These are phyloP conservation scores for Bolboschoenus planiculmis DNA, from an alignment of 176 grass and related monocot species.

Conservation along the genomic window DNA sequence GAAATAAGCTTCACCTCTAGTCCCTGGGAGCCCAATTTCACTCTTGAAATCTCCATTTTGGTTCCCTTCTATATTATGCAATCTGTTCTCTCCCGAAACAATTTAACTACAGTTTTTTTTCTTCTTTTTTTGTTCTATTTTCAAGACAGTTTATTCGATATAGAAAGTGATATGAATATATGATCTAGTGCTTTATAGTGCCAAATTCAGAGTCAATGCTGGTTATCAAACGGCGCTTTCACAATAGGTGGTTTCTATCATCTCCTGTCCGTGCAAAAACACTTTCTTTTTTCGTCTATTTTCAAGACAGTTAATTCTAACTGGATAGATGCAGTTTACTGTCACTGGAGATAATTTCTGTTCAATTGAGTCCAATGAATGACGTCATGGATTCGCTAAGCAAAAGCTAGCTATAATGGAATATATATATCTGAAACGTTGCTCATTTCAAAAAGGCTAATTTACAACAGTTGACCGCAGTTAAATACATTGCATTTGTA, in stretches of 20 bases:
- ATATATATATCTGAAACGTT: background rate
- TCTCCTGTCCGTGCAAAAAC: background rate
- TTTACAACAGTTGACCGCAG: background rate
- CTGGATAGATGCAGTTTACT: no score
- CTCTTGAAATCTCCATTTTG: constrained; percentile 13
- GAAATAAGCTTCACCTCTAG: constrained; percentile 20
- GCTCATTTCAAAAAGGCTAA: background rate
- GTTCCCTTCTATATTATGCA: background rate
- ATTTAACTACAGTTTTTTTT: no score
- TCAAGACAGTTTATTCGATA: no score
- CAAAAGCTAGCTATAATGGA: background rate
- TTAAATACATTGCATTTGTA: background rate
- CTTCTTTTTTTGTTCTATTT: no score
- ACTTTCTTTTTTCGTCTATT: background rate
- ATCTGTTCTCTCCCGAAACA: background rate
- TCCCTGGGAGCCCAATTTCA: constrained; percentile 35
- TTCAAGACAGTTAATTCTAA: no score
- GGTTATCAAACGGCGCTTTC: background rate
- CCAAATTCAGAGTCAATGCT: background rate
- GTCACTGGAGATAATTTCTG: background rate
- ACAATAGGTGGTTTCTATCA: background rate
- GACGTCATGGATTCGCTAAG: background rate
- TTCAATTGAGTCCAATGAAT: no score
- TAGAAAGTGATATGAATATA: no score
- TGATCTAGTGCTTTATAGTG: background rate